These are phyloP conservation scores for Globisporangium polare DNA, from an alignment of 352 stramenopile genomes.

Conservation along the genomic window DNA sequence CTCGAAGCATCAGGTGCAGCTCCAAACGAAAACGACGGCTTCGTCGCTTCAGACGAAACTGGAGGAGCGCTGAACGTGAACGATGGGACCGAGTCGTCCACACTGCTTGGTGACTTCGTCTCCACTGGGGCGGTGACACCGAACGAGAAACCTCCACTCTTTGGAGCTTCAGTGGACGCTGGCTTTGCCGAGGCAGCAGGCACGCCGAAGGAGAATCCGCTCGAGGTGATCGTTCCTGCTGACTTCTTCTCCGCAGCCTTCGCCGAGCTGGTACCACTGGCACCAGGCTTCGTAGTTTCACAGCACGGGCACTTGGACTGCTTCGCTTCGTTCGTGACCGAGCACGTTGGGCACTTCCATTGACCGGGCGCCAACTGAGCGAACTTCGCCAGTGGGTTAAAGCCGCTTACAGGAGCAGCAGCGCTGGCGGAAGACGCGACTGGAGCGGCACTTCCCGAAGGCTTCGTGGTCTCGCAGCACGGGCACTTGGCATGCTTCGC, in stretches of 20 bases:
- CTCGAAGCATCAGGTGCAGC: slow-evolving; percentile 2
- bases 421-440: neutral
- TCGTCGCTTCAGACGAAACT: slow-evolving; percentile 16
- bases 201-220: slow-evolving; percentile 30
- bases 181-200: slow-evolving; percentile 11
- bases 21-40: slow-evolving; percentile 25
- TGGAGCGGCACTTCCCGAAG: neutral
- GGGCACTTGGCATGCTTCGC: slow-evolving; percentile 2
- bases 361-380: slow-evolving; percentile 60
- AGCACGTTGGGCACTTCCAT: slow-evolving; percentile 81
- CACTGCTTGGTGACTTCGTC: slow-evolving; percentile 10
- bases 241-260: slow-evolving; percentile 4
- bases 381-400: slow-evolving; percentile 38
- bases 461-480: slow-evolving; percentile 6
- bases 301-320: slow-evolving; percentile 78
- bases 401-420: neutral
- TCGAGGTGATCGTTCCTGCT: slow-evolving; percentile 10
- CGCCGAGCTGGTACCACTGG: neutral
- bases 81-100: slow-evolving; percentile 23
- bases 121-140: slow-evolving; percentile 12
- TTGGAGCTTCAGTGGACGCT: slow-evolving; percentile 1
- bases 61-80: slow-evolving; percentile 54
- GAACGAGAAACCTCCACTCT: slow-evolving; percentile 26
- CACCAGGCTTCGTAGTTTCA: slow-evolving; percentile 49
- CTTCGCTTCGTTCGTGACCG: slow-evolving; percentile 56